Evolutionary conservation across 2,329 filamentous ascomycete species (phyloP), one percentile per base, ranked within the genome.

Genomic region (Teratosphaeria gauchensis): DNA sequence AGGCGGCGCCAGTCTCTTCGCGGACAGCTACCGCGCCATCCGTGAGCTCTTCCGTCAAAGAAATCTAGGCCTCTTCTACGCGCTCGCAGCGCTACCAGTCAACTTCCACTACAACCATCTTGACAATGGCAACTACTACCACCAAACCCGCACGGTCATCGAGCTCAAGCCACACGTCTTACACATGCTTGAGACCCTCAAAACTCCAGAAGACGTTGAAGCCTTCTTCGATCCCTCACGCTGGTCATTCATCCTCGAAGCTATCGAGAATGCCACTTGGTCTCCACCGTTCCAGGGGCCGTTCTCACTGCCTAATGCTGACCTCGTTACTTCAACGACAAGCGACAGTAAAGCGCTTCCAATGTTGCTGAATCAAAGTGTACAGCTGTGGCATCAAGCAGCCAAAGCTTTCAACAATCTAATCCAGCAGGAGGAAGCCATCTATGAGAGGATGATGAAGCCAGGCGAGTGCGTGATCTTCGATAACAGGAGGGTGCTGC

Each of bases 381-480:
- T 74, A 32, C 58, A 67, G 12, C 51, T 62, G 0, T 85, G 84
- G 73, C 74, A 83, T 54, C 61, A 69, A 1, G 80, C 80, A 0
- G 78, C 82, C 1, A 69, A 74, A 35, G 68, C 71, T 1, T 90
- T 95, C 66, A 80, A 84, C 54, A 59, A 70, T 0, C 63, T 82
- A 0, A 73, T 94, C 28, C 85, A 89, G 63, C 69, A 77, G 0
- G 74, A 79, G 0, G 69, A 76, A 3, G 82, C 82, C 60, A 73
- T 90, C 56, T 87, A 86, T 68, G 81, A 92, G 76, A 79, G 87
- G 59, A 87, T 87, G 73, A 77, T 96, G 72, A 77, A 84, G 57
- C 84, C 88, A 3, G 94, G 92, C 2, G 89, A 96, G 68, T 95
- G 90, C 70, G 91, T 92, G 12, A 80, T 99, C n/a, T 97, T 99